Evolutionary conservation across 768 basidiomycete genomes (phyloP), one percentile per base, ranked within the genome.

Genomic region (Royoungia palumana): DNA sequence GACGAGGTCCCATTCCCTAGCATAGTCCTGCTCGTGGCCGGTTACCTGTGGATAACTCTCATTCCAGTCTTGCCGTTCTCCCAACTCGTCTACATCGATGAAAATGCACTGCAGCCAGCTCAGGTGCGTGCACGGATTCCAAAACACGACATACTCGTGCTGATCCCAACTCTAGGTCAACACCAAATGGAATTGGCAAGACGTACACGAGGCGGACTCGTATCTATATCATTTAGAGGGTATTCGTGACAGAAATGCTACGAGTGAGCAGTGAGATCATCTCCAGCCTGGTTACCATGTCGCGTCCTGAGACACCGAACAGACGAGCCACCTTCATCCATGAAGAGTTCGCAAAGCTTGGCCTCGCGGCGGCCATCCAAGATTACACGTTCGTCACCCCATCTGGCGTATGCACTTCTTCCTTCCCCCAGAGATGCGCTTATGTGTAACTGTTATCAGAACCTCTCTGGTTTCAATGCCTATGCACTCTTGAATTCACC

Each of bases 21-120:
- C 65, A 53, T 77, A 3, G 37, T 70, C 5, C 69, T 96, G 21
- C 76, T 91, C 44, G 44, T 74, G 21, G 69, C 72, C 5, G 93
- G 93, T 12, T 83, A 90, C 65, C 41, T 80, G n/a, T 98, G 94
- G 92, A 78, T 96, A 68, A 55, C 85, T n/a, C 69, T 79, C 6
- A 74, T 96, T 44, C 94, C 94, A 4, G 75, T 77, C 12, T 72
- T 81, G 6, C 70, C 70, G 1, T 73, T 94, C 5, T 83, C 82
- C 16, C 76, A 81, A 54, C 66, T 71, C 9, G 89, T 83, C 9
- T 95, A 92, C 63, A 87, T 95, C 42, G 93, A 95, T 65, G 96
- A 99, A 71, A 96, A 98, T 65, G 95, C 96, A 1, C 70, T 99
- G 17, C 91, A 94, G 60, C 94, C 96, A 10, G 85, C 80, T 6